Conservation (phyloP, 306 rosid genomes). For the Ammopiptanthus mongolicus region DNA sequence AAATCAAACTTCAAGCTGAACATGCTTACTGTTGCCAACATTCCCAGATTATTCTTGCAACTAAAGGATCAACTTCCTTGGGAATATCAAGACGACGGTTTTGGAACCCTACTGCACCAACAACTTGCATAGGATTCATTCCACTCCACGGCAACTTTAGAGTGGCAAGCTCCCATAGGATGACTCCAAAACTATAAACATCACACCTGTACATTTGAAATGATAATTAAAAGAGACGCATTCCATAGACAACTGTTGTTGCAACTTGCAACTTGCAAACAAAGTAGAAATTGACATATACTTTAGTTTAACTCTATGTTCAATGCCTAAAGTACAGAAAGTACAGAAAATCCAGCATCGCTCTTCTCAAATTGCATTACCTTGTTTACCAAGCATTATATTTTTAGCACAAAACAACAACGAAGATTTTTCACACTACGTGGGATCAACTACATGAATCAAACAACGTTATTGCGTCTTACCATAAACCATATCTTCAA, state of each 20-base stretch:
- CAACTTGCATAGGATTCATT: constrained; percentile 99
- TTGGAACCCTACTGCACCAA: constrained; percentile 98
- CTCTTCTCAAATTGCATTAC: constrained; percentile 11
- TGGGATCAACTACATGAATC: too few relatives aligned
- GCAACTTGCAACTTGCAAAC: constrained; percentile 7
- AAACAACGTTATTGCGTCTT: too few relatives aligned
- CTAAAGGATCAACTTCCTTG: constrained; percentile 84
- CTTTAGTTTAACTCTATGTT: background rate
- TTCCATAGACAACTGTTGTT: background rate
- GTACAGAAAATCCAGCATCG: background rate
- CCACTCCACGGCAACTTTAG: constrained; percentile 90
- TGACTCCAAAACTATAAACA: constrained; percentile 96
- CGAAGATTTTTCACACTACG: too few relatives aligned
- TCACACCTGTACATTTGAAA: constrained; percentile 71
- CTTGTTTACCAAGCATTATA: constrained; percentile 13
- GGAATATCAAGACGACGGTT: constrained; percentile 94
- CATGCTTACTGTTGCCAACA: constrained; percentile 97
- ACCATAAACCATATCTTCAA: too few relatives aligned
- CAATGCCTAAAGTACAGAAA: background rate
- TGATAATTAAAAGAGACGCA: background rate
- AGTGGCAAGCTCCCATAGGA: constrained; percentile 98
- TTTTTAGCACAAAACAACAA: too few relatives aligned
- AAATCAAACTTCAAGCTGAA: constrained; percentile 21
- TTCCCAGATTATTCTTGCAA: constrained; percentile 85
- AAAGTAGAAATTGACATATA: background rate